Evolutionary conservation across 805 yeast genomes (phyloP), one percentile per base, ranked within the genome.

Genomic region (Teunomyces atbi): DNA sequence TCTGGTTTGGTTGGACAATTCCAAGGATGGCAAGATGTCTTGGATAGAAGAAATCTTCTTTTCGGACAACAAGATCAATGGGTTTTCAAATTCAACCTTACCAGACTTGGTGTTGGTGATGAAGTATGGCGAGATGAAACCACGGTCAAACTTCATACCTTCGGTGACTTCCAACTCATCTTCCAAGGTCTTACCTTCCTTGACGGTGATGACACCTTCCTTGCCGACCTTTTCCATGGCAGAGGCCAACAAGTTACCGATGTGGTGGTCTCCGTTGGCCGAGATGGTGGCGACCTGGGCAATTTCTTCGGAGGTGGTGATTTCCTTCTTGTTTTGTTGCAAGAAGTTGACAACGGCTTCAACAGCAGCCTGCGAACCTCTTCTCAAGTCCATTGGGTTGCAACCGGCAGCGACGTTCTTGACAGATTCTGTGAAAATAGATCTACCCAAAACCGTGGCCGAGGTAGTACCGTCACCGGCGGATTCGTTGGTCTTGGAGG

Each of bases 381-480:
- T 84, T 81, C 98, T 88, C 65, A 92, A 79, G 62, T 92, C 98
- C 94, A 90, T 91, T 60, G 99, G 98, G 77, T 92, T 94, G 73
- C 97, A 91, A 51, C 99, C 99, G 47, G 98, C 97, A 51, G 98
- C 97, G 38, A 94, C 99, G 63, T 89, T 89, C 79, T 89, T 90
- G 51, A 92, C 96, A 26, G 95, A 82, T 73, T 94, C 97, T 50
- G 96, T 84, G 76, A 92, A 89, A 58, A 92, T 92, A 48, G 96
- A 86, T 70, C 96, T 87, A 57, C 97, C 98, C 58, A 92, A 78
- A 45, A 92, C 96, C 41, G 98, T 94, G 58, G 98, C 97, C 38
- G 96, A 86, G 32, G 99, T 92, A 54, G 99, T 92, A 71, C 99
- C 99, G 62, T 92, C 99, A 73, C 99, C 99, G 51, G 98, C 97